Evolutionary conservation across 2,329 filamentous ascomycete genomes (phyloP), one percentile per base, ranked within the genome.

Genomic region (Microdochium nivale): DNA sequence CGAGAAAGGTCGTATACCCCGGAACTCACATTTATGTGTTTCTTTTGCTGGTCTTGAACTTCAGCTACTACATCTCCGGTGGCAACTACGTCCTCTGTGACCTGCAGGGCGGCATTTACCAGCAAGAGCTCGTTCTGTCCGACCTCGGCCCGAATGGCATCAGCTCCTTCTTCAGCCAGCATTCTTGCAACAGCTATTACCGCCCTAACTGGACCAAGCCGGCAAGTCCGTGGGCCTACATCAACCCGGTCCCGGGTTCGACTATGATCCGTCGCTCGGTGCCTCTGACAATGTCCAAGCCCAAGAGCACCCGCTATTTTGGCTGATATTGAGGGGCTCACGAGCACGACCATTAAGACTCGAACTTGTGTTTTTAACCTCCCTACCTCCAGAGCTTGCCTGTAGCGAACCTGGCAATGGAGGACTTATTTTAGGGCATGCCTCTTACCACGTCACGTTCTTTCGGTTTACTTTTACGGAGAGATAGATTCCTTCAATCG

Each of bases 21-120:
- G 30, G 8, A 33, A 8, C 30, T 33, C 30, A n/a, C n/a, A n/a
- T n/a, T n/a, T n/a, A n/a, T n/a, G n/a, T n/a, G n/a, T n/a, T n/a
- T n/a, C n/a, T n/a, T n/a, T n/a, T n/a, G n/a, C n/a, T n/a, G n/a
- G n/a, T n/a, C 30, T 33, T 33, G 30, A 14, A 74, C 58, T 72
- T 72, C 51, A 70, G 67, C 53, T 72, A 71, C 55, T 66, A 71
- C 56, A 48, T 67, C 40, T 58, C 68, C 0, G 63, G 64, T 23
- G 70, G 71, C 4, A 57, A 64, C 32, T 60, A 65, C 51, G 61
- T 74, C 4, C 58, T 74, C 1, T 74, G 68, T 55, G 71, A 73
- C 54, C 60, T 74, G 2, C 69, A 74, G 53, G 72, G 71, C 25
- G 70, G 70, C 43, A 55, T 67, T 25, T 72, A 73, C 58, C 59